A percentile compares a stretch with the other conserved stretches of the same genome.
These are phyloP conservation scores for Aspergillus piperis DNA, from an alignment of 2,329 filamentous ascomycete genomes.

Conservation along the genomic window DNA sequence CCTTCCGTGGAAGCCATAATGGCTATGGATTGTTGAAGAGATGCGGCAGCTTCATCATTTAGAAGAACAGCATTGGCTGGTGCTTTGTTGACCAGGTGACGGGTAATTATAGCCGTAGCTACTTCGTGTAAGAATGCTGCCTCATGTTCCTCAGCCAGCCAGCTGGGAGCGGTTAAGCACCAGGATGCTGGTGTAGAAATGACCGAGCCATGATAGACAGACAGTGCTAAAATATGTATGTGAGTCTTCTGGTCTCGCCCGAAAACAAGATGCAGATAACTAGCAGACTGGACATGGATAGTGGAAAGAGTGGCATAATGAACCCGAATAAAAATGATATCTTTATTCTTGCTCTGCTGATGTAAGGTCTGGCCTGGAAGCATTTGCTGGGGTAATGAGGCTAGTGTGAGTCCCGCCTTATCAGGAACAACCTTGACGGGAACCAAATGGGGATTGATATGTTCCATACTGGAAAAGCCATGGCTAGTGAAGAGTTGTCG, in stretches of 20 bases:
- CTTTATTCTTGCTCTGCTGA: too few relatives aligned
- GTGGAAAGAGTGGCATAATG: conserved; percentile 2
- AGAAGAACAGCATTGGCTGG: background rate
- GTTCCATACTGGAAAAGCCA: background rate
- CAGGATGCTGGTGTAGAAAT: conserved; percentile 5
- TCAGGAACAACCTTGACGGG: too few relatives aligned
- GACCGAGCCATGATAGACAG: background rate
- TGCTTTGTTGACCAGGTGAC: background rate
- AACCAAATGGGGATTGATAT: too few relatives aligned
- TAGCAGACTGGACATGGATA: background rate
- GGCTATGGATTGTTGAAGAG: background rate
- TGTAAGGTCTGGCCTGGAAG: too few relatives aligned
- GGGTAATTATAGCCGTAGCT: conserved; percentile 1
- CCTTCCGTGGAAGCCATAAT: background rate
- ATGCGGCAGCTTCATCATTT: conserved; percentile 2
- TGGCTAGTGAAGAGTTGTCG: background rate
- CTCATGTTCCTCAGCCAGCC: background rate
- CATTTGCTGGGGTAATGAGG: too few relatives aligned
- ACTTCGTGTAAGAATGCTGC: background rate
- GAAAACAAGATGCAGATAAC: conserved; percentile 5
- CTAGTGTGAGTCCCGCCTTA: too few relatives aligned
- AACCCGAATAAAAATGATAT: too few relatives aligned
- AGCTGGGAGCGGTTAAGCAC: background rate
- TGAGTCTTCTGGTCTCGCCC: conserved; percentile 1
- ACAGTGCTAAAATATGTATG: conserved; percentile 4